These are phyloP conservation scores for Coriolopsis trogii DNA, from an alignment of 1,284 basidiomycete genomes.

Conservation along the genomic window DNA sequence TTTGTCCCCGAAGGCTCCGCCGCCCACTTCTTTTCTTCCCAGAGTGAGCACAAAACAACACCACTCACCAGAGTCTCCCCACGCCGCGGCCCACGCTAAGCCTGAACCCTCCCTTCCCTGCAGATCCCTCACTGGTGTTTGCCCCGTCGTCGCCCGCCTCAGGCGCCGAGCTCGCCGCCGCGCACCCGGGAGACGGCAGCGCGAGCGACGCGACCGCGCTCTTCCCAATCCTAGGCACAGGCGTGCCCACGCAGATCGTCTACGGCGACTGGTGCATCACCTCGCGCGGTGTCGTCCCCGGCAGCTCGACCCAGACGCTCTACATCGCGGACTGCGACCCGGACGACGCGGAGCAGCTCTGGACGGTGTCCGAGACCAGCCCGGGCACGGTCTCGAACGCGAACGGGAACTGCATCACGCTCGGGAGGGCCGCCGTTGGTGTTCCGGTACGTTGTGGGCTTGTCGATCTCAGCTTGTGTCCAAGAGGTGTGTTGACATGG, in stretches of 20 bases:
- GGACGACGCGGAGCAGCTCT: slow-evolving; percentile 8
- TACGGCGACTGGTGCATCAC: slow-evolving; percentile 17
- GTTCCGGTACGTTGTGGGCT: slow-evolving; percentile 4
- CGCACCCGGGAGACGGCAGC: slow-evolving; percentile 14
- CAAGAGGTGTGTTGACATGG: background rate
- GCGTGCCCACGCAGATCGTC: slow-evolving; percentile 7
- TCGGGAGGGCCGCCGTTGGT: slow-evolving; percentile 16
- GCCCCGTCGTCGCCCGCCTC: background rate
- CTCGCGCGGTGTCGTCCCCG: slow-evolving; percentile 18
- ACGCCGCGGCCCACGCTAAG: too few relatives aligned
- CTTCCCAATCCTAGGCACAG: background rate
- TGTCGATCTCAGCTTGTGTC: background rate
- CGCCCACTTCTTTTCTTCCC: slow-evolving; percentile 18
- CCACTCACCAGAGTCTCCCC: background rate
- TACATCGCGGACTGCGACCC: slow-evolving; percentile 15
- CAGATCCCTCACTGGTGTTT: slow-evolving; percentile 18
- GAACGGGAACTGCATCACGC: slow-evolving; percentile 21
- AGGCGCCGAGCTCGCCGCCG: slow-evolving; percentile 1
- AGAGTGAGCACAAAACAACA: slow-evolving; percentile 4
- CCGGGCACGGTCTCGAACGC: slow-evolving; percentile 21
- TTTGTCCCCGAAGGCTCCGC: slow-evolving; percentile 12
- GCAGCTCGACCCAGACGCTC: slow-evolving; percentile 7
- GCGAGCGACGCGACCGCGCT: slow-evolving; percentile 15
- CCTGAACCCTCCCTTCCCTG: too few relatives aligned
- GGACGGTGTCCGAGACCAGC: slow-evolving; percentile 9